Base-by-base conservation (phyloP, 2,329 filamentous ascomycete genomes). In the Microcyclospora tardicrescens region DNA sequence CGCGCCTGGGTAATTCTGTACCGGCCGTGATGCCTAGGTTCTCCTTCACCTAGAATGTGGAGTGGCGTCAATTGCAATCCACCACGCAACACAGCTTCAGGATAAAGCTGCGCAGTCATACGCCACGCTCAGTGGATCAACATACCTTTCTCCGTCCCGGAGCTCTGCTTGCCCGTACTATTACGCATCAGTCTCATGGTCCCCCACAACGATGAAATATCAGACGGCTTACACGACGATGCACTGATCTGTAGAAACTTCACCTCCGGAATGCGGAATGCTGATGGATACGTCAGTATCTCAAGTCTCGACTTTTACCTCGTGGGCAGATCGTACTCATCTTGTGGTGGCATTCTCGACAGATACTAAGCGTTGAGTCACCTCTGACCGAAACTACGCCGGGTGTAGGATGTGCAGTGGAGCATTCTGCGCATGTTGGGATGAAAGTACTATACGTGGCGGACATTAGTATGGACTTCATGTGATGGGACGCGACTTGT, bases 361-460 rank as follows among this genome's bases (percentile, higher is more conserved):
- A 93, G 29, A 84, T 72, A 42, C 84, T 82, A 52, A 77, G 78
- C 15, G 75, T 73, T 13, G 74, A 75, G 43, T 89, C 82, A 34
- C 82, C 83, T 16, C 80, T 71, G 5, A 89, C 81, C 4, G 81
- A 77, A 12, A 79, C 69, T 28, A 91, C 69, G 1, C 81, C 82
- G 13, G 71, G 68, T 8, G 59, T 55, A 3, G 72, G 71, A 44
- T 77, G 75, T 1, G 74, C 52, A 1, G 77, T 81, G 24, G 84
- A 91, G 61, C 84, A 93, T 52, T 73, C 70, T 1, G 73, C 71
- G 57, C 84, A 93, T 0, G 81, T 87, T 12, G 84, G 84, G 24
- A 82, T 63, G 62, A 93, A 89, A 31, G 76, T 78, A 59, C 81
- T 86, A 38, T 34, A 34, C 15, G 32, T 28, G 16, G 16, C 33